A percentile compares a stretch with the other conserved stretches of the same genome.
Evolutionary conservation across 1,284 basidiomycete species (phyloP).

Genomic region (Phylloboletellus chloephorus): DNA sequence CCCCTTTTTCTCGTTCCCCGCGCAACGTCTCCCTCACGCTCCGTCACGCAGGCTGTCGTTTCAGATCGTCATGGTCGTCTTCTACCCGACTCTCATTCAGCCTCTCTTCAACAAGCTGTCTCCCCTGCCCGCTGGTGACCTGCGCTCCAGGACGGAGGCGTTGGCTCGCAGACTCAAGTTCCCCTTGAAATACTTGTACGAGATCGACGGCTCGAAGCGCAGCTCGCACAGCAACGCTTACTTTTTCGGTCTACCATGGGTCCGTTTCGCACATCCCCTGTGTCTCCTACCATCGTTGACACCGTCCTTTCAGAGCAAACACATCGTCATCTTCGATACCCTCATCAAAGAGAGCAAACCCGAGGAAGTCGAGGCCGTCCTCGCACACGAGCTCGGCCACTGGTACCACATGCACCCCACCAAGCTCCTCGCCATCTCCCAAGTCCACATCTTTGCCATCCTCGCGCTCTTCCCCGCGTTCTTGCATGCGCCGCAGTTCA

Average conservation of each 20-base stretch:
- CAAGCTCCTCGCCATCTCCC: conserved; percentile 82
- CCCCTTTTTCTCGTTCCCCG: not conserved
- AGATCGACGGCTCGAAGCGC: conserved; percentile 95
- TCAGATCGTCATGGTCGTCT: conserved; percentile 79
- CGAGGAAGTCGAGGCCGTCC: conserved; percentile 87
- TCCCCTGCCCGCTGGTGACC: conserved; percentile 70
- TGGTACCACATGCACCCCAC: conserved; percentile 90
- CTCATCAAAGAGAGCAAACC: conserved; percentile 86
- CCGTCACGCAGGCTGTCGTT: conserved; percentile 60
- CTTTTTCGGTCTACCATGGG: conserved; percentile 93
- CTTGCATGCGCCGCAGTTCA: conserved; percentile 79
- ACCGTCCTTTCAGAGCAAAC: conserved; percentile 54
- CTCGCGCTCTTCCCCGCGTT: conserved; percentile 90
- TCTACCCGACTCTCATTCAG: conserved; percentile 90
- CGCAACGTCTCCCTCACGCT: not conserved
- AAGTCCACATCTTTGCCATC: conserved; percentile 83
- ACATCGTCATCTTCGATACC: conserved; percentile 97
- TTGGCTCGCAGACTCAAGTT: conserved; percentile 82
- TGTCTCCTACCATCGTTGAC: not conserved
- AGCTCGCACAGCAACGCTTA: conserved; percentile 94
- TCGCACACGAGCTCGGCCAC: conserved; percentile 93
- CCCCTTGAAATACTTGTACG: conserved; percentile 91
- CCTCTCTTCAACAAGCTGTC: conserved; percentile 97
- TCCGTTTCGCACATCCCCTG: conserved; percentile 31
- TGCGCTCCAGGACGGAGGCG: conserved; percentile 68